Evolutionary conservation across 176 grass and related monocot genomes (phyloP).

Genomic region (Juncus effusus): DNA sequence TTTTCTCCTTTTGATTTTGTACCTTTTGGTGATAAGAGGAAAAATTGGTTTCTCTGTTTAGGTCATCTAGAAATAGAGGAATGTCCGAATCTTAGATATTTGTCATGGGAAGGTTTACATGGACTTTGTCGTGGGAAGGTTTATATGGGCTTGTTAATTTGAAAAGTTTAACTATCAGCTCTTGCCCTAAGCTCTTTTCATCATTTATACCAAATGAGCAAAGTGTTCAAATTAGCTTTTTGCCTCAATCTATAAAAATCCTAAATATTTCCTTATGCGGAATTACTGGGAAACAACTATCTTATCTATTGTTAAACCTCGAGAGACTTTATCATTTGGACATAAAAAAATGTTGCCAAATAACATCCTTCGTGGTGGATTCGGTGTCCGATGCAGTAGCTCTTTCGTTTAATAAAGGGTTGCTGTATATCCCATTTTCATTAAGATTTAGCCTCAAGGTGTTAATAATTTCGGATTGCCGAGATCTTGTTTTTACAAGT

Average conservation of each 20-base stretch:
- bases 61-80: neutral
- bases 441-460: slow-evolving; percentile 15
- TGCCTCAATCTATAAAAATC: neutral
- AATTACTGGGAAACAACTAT: slow-evolving; percentile 1
- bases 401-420: neutral
- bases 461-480: slow-evolving; percentile 4
- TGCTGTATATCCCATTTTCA: slow-evolving; percentile 7
- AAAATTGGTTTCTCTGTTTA: slow-evolving; percentile 3
- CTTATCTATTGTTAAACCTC: neutral
- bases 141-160: slow-evolving; percentile 16
- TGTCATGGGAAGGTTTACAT: neutral
- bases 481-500: slow-evolving; percentile 12
- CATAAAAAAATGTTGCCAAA: neutral
- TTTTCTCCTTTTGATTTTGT: slow-evolving; percentile 3
- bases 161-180: neutral
- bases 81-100: neutral
- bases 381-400: neutral
- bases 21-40: neutral
- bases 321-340: neutral
- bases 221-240: neutral
- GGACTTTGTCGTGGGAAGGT: neutral
- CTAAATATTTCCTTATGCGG: neutral
- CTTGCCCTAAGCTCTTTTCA: neutral
- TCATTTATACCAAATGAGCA: neutral
- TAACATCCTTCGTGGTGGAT: neutral